Percentiles rank a stretch among this genome's conserved stretches.
Conservation (phyloP, 2,329 filamentous ascomycete genomes). For the Pyrenochaeta sp. region DNA sequence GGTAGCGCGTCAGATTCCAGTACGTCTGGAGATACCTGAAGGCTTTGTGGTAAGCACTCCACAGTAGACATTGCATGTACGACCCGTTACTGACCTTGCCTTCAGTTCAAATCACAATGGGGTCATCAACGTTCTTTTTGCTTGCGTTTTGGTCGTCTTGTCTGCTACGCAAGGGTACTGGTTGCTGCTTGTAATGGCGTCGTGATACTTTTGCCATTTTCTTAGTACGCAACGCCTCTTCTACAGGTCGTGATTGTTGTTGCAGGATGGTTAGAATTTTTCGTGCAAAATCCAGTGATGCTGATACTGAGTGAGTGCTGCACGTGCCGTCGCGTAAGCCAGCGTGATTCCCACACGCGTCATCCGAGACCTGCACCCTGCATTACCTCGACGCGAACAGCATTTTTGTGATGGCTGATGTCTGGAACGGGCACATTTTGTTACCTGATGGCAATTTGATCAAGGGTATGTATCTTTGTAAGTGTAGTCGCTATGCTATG, state of each 20-base stretch:
- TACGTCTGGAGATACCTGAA: not conserved
- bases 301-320: not conserved
- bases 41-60: not conserved
- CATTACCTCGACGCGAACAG: not conserved
- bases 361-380: slow-evolving; percentile 6
- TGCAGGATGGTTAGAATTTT: not conserved
- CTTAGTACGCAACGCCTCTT: too few species aligned
- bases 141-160: too few species aligned
- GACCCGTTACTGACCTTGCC: too few species aligned
- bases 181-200: not conserved
- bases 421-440: slow-evolving; percentile 46
- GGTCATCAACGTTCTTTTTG: too few species aligned
- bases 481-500: not conserved
- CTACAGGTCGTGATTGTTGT: not conserved
- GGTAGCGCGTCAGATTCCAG: not conserved
- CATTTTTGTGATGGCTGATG: slow-evolving; percentile 35
- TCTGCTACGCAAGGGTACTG: not conserved
- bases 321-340: slow-evolving; percentile 22
- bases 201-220: not conserved
- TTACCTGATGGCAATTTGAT: slow-evolving; percentile 35
- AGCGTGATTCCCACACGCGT: slow-evolving; percentile 21
- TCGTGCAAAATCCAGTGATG: too few species aligned
- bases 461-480: slow-evolving; percentile 23
- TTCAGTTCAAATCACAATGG: too few species aligned
- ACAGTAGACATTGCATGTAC: too few species aligned